Conservation (phyloP, 1,139 yeast species). For the Blastobotrys buckinghamii region DNA sequence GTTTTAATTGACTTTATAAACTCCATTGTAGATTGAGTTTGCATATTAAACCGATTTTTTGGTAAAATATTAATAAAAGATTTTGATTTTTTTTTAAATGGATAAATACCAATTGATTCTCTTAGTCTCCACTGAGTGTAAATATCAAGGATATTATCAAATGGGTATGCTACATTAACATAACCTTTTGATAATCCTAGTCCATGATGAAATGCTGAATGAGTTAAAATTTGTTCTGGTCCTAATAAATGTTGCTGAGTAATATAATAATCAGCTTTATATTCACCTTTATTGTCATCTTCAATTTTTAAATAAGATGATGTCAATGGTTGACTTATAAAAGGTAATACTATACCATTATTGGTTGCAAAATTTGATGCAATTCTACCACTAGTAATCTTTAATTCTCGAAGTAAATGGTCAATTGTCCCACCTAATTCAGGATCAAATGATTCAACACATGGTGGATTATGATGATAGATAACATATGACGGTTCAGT, state of each 20-base stretch:
- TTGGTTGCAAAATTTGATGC: constrained; percentile 1
- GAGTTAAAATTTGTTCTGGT: background rate
- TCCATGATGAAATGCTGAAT: constrained; percentile 6
- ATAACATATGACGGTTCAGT: constrained; percentile 1
- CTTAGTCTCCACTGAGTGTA: constrained; percentile 20
- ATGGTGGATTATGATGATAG: background rate
- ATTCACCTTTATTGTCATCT: no score
- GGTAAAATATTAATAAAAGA: background rate
- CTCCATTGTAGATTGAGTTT: background rate
- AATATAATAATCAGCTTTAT: background rate
- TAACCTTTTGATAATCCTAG: constrained; percentile 8
- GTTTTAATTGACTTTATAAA: background rate
- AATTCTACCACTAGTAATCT: constrained; percentile 9
- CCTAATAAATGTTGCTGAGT: background rate
- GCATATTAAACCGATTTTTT: background rate
- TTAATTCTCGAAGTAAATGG: constrained; percentile 16
- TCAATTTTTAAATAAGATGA: background rate
- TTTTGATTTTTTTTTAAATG: background rate
- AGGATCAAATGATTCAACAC: background rate
- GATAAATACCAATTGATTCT: background rate
- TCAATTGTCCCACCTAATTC: background rate
- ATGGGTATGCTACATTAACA: constrained; percentile 23
- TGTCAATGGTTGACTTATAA: background rate
- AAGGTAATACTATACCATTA: background rate
- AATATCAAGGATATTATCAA: constrained; percentile 19